These are phyloP conservation scores for Phytopythium vexans DNA, from an alignment of 352 stramenopile genomes.

Conservation along the genomic window DNA sequence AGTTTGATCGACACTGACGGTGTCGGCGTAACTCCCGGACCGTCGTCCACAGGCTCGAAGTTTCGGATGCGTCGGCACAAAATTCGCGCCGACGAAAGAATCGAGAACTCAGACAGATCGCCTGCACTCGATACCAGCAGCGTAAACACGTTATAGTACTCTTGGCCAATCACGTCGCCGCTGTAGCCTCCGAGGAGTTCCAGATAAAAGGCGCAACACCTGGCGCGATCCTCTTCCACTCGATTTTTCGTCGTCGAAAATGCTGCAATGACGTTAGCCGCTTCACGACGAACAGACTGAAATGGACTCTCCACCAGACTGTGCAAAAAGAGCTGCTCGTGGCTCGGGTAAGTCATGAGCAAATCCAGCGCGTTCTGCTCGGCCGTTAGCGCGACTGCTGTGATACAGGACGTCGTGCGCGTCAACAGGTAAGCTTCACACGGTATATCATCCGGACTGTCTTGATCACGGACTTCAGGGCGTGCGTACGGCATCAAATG, in stretches of 20 bases:
- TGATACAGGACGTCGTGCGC: constrained; percentile 44
- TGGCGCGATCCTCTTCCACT: constrained; percentile 35
- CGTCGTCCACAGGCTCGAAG: constrained; percentile 32
- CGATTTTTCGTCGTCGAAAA: constrained; percentile 45
- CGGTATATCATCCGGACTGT: constrained; percentile 46
- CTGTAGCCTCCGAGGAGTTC: constrained; percentile 45
- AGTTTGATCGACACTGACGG: neutral
- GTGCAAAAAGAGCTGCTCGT: constrained; percentile 38
- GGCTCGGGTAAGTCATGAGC: constrained; percentile 30
- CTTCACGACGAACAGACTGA: constrained; percentile 44
- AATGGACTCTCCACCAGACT: constrained; percentile 45
- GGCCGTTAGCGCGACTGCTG: constrained; percentile 29
- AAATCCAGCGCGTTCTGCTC: constrained; percentile 27
- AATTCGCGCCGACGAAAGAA: constrained; percentile 41
- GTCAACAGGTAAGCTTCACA: constrained; percentile 59
- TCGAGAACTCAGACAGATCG: constrained; percentile 36
- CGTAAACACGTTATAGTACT: constrained; percentile 67
- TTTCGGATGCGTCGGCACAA: constrained; percentile 49
- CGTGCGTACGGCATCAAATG: constrained; percentile 29
- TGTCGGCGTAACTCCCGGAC: neutral
- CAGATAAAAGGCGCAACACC: constrained; percentile 48
- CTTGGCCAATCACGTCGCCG: constrained; percentile 33
- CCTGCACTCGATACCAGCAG: constrained; percentile 49
- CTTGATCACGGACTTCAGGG: constrained; percentile 36
- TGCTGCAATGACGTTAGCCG: constrained; percentile 38